A percentile compares a stretch with the other conserved stretches of the same genome.
These are phyloP conservation scores for Verticillium nubilum DNA, from an alignment of 2,329 filamentous ascomycete genomes.

Conservation along the genomic window DNA sequence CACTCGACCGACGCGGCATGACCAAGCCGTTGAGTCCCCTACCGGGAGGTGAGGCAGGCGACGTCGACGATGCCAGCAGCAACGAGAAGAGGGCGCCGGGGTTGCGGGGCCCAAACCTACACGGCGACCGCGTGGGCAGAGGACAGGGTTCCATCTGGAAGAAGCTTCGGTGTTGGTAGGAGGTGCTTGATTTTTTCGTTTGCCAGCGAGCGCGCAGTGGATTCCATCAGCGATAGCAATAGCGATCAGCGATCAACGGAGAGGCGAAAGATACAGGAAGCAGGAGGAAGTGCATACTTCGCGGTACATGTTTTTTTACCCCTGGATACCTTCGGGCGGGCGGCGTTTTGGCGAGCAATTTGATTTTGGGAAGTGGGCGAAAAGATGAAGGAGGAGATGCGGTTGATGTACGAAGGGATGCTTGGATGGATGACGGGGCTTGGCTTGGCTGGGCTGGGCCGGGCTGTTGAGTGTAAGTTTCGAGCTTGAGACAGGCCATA, in stretches of 20 bases:
- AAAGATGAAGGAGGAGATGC: not conserved
- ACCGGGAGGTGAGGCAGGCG: slow-evolving; percentile 21
- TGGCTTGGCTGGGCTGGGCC: not conserved
- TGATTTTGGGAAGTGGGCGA: not conserved
- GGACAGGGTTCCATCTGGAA: slow-evolving; percentile 47
- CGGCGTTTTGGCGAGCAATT: not conserved
- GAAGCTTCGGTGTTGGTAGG: slow-evolving; percentile 50
- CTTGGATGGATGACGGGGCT: not conserved
- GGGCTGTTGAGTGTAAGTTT: not conserved
- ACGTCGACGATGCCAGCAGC: slow-evolving; percentile 12
- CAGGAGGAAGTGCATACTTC: not conserved
- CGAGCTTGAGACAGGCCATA: not conserved
- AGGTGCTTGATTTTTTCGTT: not conserved
- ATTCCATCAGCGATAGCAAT: not conserved
- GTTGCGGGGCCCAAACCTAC: slow-evolving; percentile 35
- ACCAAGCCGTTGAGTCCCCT: slow-evolving; percentile 54
- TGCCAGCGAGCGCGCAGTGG: not conserved
- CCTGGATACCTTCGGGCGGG: slow-evolving; percentile 1
- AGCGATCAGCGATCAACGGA: not conserved
- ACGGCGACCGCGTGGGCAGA: slow-evolving; percentile 37
- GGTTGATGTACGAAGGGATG: not conserved
- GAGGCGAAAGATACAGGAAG: not conserved
- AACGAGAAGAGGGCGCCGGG: slow-evolving; percentile 42
- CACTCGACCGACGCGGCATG: slow-evolving; percentile 45
- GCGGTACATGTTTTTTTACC: not conserved